Conservation (phyloP, 257 asterid genomes). For the Echites panduratus region DNA sequence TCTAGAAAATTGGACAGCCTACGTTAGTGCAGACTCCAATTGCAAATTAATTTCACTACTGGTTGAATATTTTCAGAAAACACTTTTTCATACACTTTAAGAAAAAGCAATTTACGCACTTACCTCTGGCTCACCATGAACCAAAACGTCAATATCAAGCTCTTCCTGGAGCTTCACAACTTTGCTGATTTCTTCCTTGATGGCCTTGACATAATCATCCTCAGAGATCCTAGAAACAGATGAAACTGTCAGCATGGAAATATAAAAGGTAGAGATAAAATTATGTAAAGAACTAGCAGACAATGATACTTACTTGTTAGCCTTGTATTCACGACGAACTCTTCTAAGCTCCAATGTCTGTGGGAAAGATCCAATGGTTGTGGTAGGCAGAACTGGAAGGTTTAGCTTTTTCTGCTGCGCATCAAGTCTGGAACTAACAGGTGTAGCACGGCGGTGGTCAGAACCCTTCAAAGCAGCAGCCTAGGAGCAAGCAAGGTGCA, state of each 20-base stretch:
- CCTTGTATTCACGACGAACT: conserved; percentile 97
- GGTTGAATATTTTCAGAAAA: not conserved
- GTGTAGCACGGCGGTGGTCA: conserved; percentile 94
- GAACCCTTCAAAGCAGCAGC: conserved; percentile 87
- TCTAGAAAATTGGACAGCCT: conserved; percentile 40
- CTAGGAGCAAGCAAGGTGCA: conserved; percentile 22
- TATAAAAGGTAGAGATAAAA: not conserved
- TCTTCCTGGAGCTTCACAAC: conserved; percentile 98
- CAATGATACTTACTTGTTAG: conserved; percentile 59
- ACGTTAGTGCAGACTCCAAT: not conserved
- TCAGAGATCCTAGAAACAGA: conserved; percentile 65
- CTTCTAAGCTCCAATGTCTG: conserved; percentile 89
- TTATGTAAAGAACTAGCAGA: conserved; percentile 1
- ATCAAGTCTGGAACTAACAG: conserved; percentile 89
- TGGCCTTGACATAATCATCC: conserved; percentile 74
- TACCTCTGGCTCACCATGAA: conserved; percentile 99
- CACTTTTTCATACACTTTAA: no score
- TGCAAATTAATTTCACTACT: not conserved
- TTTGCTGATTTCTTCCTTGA: conserved; percentile 82
- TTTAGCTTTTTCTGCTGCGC: conserved; percentile 96
- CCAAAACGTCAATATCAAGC: conserved; percentile 95
- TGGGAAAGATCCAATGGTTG: conserved; percentile 98
- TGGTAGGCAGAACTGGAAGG: conserved; percentile 95
- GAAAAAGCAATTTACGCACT: conserved; percentile 10
- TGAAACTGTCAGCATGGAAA: conserved; percentile 17